A percentile compares a stretch with the other conserved stretches of the same genome.
These are phyloP conservation scores for Kwoniella bestiolae DNA, from an alignment of 768 basidiomycete genomes.

Conservation along the genomic window DNA sequence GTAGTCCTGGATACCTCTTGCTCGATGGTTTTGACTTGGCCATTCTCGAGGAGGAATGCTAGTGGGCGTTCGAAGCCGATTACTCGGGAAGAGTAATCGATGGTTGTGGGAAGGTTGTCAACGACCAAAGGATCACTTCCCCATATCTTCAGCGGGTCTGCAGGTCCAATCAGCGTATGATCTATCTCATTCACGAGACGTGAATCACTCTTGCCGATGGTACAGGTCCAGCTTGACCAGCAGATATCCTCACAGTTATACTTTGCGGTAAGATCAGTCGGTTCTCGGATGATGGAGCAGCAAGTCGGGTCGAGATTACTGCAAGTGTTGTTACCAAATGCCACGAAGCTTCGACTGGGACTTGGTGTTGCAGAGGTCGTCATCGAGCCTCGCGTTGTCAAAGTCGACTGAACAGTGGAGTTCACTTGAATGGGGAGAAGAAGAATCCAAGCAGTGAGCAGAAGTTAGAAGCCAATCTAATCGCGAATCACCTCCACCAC, in stretches of 20 bases:
- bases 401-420: no score
- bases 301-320: slow-evolving; percentile 30
- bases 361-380: no score
- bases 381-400: no score
- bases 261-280: slow-evolving; percentile 17
- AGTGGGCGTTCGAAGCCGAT: slow-evolving; percentile 27
- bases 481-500: no score
- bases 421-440: no score
- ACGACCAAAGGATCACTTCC: not conserved
- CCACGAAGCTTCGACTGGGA: slow-evolving; percentile 8
- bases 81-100: slow-evolving; percentile 1
- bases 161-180: not conserved
- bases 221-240: slow-evolving; percentile 37
- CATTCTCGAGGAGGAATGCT: slow-evolving; percentile 23
- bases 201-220: slow-evolving; percentile 15
- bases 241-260: slow-evolving; percentile 14
- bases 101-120: not conserved
- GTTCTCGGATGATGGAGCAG: slow-evolving; percentile 9
- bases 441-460: no score
- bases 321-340: slow-evolving; percentile 38
- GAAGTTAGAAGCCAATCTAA: no score
- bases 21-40: slow-evolving; percentile 4
- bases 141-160: not conserved
- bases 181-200: not conserved
- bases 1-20: not conserved